Evolutionary conservation across 1,139 yeast species (phyloP), one percentile per base, ranked within the genome.

Genomic region (Saccharomycopsis crataegensis): DNA sequence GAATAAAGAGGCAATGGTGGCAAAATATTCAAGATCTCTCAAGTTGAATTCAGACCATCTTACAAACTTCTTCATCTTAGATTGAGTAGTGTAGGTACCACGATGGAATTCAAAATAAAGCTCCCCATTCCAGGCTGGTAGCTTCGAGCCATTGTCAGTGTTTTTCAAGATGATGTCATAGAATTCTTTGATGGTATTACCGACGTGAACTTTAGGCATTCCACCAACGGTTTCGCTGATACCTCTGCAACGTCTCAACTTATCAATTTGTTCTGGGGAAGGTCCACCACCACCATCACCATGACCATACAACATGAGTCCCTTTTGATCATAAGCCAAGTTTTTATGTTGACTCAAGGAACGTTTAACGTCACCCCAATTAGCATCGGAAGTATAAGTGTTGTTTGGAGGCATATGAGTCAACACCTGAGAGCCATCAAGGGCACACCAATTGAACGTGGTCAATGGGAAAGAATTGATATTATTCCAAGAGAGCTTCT

Each of bases 281-380:
- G 98, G 98, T 6, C 99, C 99, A 60, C 98, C 98, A 59, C 99
- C 99, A 62, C 99, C 99, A 65, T 93, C 99, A 64, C 99, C 99
- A 62, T 86, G 82, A 43, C 99, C 99, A 63, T 80, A 93, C 53
- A 90, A 74, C 65, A 93, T 72, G 65, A 93, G 73, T 0, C 96
- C 94, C 11, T 86, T 78, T 53, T 88, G 93, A 51, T 85, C 91
- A 61, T 82, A 80, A 55, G 90, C 82, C 59, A 86, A 72, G 62
- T 91, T 88, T 70, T 90, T 86, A 70, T 93, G 96, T 63, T 89
- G 93, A 43, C 73, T 72, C 57, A 83, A 78, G 1, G 96, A 84
- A 62, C 96, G 77, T 56, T 80, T 77, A 37, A 91, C 95, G 70
- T 93, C 98, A 33, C 96, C 96, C 68, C 88, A 88, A 66, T 91